Conservation (phyloP, 169 alveolate species). For the Condylostoma magnum region DNA sequence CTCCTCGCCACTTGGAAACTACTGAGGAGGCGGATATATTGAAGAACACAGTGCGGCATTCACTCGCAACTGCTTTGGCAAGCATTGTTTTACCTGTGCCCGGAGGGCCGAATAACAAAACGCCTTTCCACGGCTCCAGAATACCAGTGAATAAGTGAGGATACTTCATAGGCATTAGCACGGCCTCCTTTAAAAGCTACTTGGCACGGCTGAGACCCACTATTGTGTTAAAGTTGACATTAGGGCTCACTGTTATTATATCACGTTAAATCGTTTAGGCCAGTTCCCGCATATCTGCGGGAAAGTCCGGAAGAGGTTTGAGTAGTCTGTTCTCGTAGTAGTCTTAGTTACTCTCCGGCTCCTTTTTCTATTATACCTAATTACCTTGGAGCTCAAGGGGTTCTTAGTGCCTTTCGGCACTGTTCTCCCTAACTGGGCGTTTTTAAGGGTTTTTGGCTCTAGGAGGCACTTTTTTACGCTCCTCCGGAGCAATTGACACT, state of each 20-base stretch:
- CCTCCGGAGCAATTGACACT: constrained; percentile 33
- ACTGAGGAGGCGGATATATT: constrained; percentile 90
- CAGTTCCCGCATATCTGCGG: constrained; percentile 69
- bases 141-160: constrained; percentile 92
- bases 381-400: constrained; percentile 34
- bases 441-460: constrained; percentile 16
- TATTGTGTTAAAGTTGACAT: constrained; percentile 83
- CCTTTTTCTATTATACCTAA: constrained; percentile 32
- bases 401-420: constrained; percentile 19
- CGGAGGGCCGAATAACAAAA: constrained; percentile 94
- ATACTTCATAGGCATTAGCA: constrained; percentile 86
- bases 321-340: constrained; percentile 67
- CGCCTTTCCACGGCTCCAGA: constrained; percentile 91
- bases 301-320: constrained; percentile 70
- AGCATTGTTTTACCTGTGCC: constrained; percentile 95
- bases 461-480: constrained; percentile 24
- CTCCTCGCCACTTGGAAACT: constrained; percentile 93
- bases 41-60: constrained; percentile 88
- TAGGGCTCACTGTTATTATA: constrained; percentile 72
- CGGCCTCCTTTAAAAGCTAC: constrained; percentile 89
- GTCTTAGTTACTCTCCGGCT: constrained; percentile 43
- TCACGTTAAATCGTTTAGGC: constrained; percentile 76
- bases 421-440: constrained; percentile 7
- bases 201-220: constrained; percentile 88
- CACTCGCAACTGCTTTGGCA: constrained; percentile 94